phyloP scores from a whole-genome alignment of 108 stramenopile genomes.

The Poteriospumella lacustris region DNA sequence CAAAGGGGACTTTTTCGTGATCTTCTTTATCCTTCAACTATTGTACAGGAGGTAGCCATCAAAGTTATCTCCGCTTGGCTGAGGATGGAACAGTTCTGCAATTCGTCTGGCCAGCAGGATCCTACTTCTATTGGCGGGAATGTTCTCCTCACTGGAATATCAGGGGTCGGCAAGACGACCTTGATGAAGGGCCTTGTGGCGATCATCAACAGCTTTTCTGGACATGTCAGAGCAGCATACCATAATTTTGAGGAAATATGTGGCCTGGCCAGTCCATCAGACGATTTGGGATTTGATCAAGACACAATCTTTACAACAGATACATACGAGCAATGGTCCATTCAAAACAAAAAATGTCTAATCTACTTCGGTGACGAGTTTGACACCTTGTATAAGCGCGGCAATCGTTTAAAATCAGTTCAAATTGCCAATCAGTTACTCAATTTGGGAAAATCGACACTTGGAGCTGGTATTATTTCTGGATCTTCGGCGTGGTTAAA shows the following conservation, averaged over 20 bases:
- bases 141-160: not conserved
- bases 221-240: not conserved
- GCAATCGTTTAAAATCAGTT: not conserved
- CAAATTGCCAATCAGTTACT: not conserved
- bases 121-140: not conserved
- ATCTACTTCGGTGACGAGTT: not conserved
- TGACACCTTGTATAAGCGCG: not conserved
- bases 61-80: not conserved
- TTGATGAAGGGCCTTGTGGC: not conserved
- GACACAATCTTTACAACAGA: slow-evolving; percentile 1
- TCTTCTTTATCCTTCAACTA: slow-evolving; percentile 3
- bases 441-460: not conserved
- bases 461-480: not conserved
- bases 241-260: not conserved
- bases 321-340: not conserved
- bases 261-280: not conserved
- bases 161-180: slow-evolving; percentile 1
- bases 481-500: not conserved
- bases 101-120: not conserved
- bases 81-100: not conserved
- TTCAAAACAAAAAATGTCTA: not conserved
- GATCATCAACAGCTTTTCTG: not conserved
- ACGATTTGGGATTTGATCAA: not conserved
- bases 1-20: not conserved
- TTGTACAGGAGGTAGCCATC: not conserved